A percentile compares a stretch with the other conserved stretches of the same genome.
phyloP scores from a whole-genome alignment of 2,329 filamentous ascomycete species.

The Dactylellina parvicollis region DNA sequence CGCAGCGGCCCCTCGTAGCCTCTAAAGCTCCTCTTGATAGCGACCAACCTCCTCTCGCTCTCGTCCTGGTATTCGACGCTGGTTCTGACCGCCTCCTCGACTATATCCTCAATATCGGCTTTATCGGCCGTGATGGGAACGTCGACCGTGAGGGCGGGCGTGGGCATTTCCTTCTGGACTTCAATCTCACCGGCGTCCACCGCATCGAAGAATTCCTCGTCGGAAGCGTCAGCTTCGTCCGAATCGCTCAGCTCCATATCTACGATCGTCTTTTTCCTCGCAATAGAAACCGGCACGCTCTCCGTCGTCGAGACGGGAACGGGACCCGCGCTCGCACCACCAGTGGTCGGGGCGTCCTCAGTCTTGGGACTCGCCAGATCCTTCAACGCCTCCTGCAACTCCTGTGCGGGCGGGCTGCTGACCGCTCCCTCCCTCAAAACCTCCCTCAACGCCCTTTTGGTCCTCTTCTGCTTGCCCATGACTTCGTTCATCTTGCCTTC shows the following conservation, averaged over 20 bases:
- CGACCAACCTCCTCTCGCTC: constrained; percentile 66
- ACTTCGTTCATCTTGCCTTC: constrained; percentile 74
- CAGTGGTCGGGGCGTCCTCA: constrained; percentile 57
- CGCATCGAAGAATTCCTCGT: constrained; percentile 96
- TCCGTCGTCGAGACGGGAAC: constrained; percentile 54
- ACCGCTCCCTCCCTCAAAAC: constrained; percentile 45
- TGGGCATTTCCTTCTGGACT: constrained; percentile 74
- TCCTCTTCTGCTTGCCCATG: constrained; percentile 40
- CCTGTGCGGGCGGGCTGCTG: constrained; percentile 55
- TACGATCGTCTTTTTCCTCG: constrained; percentile 67
- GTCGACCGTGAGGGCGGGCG: constrained; percentile 59
- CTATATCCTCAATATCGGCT: constrained; percentile 63
- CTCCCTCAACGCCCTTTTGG: constrained; percentile 49
- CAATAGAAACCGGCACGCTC: constrained; percentile 9
- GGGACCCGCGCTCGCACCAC: constrained; percentile 52
- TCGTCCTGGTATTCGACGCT: constrained; percentile 61
- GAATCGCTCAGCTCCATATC: constrained; percentile 54
- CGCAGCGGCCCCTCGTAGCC: constrained; percentile 93
- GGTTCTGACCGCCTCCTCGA: constrained; percentile 45
- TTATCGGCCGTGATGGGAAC: constrained; percentile 56
- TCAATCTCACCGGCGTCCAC: constrained; percentile 92
- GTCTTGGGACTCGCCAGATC: constrained; percentile 54
- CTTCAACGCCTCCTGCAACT: constrained; percentile 61
- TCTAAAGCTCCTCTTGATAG: constrained; percentile 80
- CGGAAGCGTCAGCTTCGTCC: constrained; percentile 80